Conservation (phyloP, 345 rosid genomes). For the thale cress (Arabidopsis thaliana) region TAIR10.1 NC_003071.7:937001-937500, state of each 20-base stretch:
- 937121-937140: not conserved
- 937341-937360: slow-evolving; percentile 35
- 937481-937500: slow-evolving; percentile 47
- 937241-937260: not conserved
- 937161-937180: not conserved
- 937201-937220: slow-evolving; percentile 21
- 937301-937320: slow-evolving; percentile 36
- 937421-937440: slow-evolving; percentile 12
- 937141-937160: not conserved
- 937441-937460: slow-evolving; percentile 29
- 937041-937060: not conserved
- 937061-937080: not conserved
- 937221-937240: slow-evolving; percentile 1
- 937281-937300: slow-evolving; percentile 23
- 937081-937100: not conserved
- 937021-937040: not conserved
- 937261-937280: slow-evolving; percentile 12
- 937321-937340: slow-evolving; percentile 19
- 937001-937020: not conserved
- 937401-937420: slow-evolving; percentile 3
- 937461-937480: slow-evolving; percentile 25
- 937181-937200: slow-evolving; percentile 22
- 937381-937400: slow-evolving; percentile 30
- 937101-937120: not conserved
- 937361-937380: slow-evolving; percentile 27